Evolutionary conservation across 495 filamentous ascomycete genomes (phyloP).

Genomic region (Aspergillus sparsus): DNA sequence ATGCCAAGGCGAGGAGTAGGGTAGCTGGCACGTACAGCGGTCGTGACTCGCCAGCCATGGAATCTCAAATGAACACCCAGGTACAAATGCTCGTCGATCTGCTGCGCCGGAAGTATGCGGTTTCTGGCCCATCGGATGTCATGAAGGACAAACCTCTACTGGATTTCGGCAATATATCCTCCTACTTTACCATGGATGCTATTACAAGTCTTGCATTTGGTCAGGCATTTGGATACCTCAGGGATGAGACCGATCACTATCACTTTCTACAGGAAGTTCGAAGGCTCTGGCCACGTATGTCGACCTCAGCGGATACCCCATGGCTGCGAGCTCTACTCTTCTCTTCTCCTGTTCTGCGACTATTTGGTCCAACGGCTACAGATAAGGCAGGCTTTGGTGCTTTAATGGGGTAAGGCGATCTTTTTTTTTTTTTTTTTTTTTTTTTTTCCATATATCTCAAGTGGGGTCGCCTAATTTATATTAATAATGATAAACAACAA

Average conservation of each 20-base stretch:
- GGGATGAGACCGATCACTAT: not conserved
- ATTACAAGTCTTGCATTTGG: not conserved
- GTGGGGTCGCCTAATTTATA: no score
- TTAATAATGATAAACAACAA: no score
- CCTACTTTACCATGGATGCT: not conserved
- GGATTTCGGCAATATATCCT: not conserved
- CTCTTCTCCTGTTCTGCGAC: not conserved
- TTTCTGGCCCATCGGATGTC: not conserved
- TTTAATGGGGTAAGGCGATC: not conserved
- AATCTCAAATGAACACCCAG: not conserved
- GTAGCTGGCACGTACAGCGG: not conserved
- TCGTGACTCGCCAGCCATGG: not conserved
- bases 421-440: no score
- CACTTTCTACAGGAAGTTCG: not conserved
- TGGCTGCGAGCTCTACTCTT: not conserved
- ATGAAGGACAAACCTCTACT: not conserved
- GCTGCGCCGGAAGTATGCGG: not conserved
- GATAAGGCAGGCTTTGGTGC: not conserved
- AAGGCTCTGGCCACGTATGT: not conserved
- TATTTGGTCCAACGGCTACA: not conserved
- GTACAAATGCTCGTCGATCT: not conserved
- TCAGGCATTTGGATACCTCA: not conserved
- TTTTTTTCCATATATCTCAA: no score
- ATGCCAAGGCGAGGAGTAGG: not conserved
- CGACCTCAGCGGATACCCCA: not conserved